Percentiles rank a stretch among this genome's conserved stretches.
phyloP scores from a whole-genome alignment of 148 eudicot species.

The Rhododendron simsii region DNA sequence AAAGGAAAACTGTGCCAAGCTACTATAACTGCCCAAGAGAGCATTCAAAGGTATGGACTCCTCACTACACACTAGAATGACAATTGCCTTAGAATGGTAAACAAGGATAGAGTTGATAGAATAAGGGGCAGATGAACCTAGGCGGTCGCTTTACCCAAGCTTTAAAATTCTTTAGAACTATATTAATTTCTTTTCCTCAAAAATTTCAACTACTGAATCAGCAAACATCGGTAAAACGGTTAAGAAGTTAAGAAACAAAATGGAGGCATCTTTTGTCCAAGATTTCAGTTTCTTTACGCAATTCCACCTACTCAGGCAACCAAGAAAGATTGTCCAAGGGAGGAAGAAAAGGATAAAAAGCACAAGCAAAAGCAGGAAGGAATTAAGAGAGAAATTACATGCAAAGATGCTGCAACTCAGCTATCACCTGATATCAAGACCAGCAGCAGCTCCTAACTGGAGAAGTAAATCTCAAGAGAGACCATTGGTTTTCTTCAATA shows the following conservation, averaged over 20 bases:
- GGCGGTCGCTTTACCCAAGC: neutral
- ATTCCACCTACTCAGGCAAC: slow-evolving; percentile 20
- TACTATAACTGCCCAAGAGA: neutral
- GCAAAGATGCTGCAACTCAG: slow-evolving; percentile 20
- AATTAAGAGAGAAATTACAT: slow-evolving; percentile 18
- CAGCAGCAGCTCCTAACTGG: slow-evolving; percentile 15
- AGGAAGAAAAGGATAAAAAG: slow-evolving; percentile 24
- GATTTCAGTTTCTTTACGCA: neutral
- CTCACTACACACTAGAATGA: neutral
- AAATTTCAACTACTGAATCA: neutral
- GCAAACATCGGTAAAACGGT: neutral
- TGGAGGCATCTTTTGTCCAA: neutral
- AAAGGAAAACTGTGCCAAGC: slow-evolving; percentile 7
- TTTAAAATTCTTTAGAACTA: neutral
- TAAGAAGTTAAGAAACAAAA: neutral
- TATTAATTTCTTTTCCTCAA: neutral
- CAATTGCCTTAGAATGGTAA: neutral
- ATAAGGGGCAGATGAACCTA: neutral
- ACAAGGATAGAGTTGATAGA: neutral
- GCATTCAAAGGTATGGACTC: neutral
- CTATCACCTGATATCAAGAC: slow-evolving; percentile 1
- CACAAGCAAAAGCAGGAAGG: slow-evolving; percentile 27
- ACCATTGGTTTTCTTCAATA: neutral
- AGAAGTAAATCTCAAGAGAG: neutral
- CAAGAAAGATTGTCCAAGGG: slow-evolving; percentile 28